Conservation (phyloP, 2,329 filamentous ascomycete species). For the Fonsecaea nubica region DNA sequence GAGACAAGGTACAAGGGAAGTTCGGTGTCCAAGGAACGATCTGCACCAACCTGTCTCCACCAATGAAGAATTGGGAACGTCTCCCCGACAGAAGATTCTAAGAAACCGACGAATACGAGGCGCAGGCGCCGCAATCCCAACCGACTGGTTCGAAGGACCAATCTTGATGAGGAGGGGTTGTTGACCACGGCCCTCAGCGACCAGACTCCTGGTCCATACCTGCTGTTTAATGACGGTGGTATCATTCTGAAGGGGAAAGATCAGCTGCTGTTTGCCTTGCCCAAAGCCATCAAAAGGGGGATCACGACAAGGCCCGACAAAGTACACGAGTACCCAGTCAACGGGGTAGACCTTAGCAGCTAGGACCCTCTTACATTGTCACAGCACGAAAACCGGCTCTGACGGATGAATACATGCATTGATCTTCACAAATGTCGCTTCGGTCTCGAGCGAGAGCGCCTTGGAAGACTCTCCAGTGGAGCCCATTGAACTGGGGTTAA, state of each 20-base stretch:
- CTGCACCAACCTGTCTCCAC: slow-evolving; percentile 23
- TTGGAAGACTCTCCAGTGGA: slow-evolving; percentile 9
- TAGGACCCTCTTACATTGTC: neutral
- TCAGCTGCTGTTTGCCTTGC: neutral
- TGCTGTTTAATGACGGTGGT: neutral
- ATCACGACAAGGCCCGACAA: neutral
- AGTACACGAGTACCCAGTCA: neutral
- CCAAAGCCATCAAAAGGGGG: neutral
- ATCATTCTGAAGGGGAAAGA: neutral
- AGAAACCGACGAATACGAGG: slow-evolving; percentile 1
- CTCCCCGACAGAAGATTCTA: neutral
- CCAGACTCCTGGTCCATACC: neutral
- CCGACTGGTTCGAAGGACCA: neutral
- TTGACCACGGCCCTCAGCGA: neutral
- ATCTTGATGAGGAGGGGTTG: neutral
- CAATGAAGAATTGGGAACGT: slow-evolving; percentile 5
- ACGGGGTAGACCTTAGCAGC: neutral
- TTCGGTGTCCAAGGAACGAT: slow-evolving; percentile 24
- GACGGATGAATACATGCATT: neutral
- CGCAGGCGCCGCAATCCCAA: neutral
- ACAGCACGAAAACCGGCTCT: neutral
- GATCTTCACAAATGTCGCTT: slow-evolving; percentile 8
- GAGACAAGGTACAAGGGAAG: slow-evolving; percentile 8
- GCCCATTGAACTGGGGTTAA: neutral
- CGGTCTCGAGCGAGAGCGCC: neutral